Conservation (phyloP, 2,329 filamentous ascomycete genomes). For the Aurifilum marmelostoma region DNA sequence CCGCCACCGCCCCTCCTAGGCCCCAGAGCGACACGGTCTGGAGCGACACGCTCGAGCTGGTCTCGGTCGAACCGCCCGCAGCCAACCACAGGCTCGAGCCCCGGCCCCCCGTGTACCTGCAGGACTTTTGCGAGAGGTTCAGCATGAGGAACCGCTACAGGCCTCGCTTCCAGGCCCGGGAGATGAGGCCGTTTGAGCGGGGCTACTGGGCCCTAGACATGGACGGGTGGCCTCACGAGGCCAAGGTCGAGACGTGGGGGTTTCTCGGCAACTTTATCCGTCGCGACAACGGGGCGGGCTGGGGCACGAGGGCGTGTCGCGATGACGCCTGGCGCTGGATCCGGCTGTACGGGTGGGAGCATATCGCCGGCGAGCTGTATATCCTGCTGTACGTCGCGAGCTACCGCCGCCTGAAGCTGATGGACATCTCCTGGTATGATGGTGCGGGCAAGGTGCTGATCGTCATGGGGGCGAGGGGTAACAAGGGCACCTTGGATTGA, state of each 20-base stretch:
- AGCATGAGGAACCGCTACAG: constrained; percentile 57
- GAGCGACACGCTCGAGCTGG: constrained; percentile 12
- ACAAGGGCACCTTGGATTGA: constrained; percentile 6
- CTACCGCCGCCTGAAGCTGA: constrained; percentile 60
- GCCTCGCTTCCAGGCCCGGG: constrained; percentile 52
- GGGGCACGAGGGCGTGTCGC: constrained; percentile 65
- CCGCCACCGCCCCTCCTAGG: no score
- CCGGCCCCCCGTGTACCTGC: constrained; percentile 48
- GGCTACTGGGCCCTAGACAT: constrained; percentile 77
- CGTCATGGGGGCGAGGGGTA: constrained; percentile 42
- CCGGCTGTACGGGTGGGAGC: constrained; percentile 78
- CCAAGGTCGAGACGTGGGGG: constrained; percentile 62
- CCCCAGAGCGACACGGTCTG: constrained; percentile 11
- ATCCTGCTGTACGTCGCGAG: constrained; percentile 75
- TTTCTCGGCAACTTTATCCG: constrained; percentile 64
- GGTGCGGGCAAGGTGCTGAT: constrained; percentile 58
- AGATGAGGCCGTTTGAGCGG: constrained; percentile 65
- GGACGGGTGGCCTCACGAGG: constrained; percentile 51
- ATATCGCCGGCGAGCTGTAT: constrained; percentile 72
- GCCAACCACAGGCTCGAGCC: constrained; percentile 48
- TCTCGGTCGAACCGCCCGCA: constrained; percentile 49
- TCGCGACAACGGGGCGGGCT: constrained; percentile 60
- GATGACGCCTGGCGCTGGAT: constrained; percentile 52
- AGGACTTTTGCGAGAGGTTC: constrained; percentile 56
- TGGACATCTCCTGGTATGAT: constrained; percentile 68